Evolutionary conservation across 2,329 filamentous ascomycete species (phyloP).

Genomic region (Ustulina deusta): DNA sequence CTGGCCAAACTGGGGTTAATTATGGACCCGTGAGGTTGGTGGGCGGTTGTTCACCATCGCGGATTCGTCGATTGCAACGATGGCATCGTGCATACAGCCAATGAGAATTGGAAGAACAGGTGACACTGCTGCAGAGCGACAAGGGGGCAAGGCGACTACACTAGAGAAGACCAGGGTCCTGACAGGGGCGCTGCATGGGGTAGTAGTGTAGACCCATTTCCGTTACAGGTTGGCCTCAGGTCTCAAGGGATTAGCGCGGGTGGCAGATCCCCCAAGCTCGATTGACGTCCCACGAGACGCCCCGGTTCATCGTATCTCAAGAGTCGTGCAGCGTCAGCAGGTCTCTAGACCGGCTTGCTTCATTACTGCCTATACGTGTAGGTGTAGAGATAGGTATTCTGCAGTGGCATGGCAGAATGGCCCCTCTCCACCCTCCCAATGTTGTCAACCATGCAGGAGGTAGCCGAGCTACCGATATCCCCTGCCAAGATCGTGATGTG

Average conservation of each 20-base stretch:
- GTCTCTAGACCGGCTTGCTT: not conserved
- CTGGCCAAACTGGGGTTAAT: conserved; percentile 43
- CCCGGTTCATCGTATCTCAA: conserved; percentile 24
- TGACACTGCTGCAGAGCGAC: conserved; percentile 37
- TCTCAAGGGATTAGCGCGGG: conserved; percentile 32
- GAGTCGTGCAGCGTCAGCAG: not conserved
- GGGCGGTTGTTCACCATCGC: conserved; percentile 48
- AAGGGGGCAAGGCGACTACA: conserved; percentile 20
- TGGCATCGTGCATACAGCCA: conserved; percentile 43
- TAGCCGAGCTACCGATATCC: conserved; percentile 24
- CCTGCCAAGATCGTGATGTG: conserved; percentile 24
- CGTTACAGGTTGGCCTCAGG: conserved; percentile 40
- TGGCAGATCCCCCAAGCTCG: conserved; percentile 24
- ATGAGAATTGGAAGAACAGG: conserved; percentile 38
- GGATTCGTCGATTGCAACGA: conserved; percentile 47
- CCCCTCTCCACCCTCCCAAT: not conserved
- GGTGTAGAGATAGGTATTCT: conserved; percentile 4
- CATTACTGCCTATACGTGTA: too few relatives aligned
- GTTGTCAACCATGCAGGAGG: conserved; percentile 27
- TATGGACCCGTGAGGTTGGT: conserved; percentile 42
- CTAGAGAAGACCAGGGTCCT: conserved; percentile 19
- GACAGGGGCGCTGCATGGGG: conserved; percentile 23
- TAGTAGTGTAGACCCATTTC: conserved; percentile 23
- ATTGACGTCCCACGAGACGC: conserved; percentile 7
- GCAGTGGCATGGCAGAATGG: not conserved